Evolutionary conservation across 1,139 yeast genomes (phyloP).

Genomic region (Yamadazyma siamensis): DNA sequence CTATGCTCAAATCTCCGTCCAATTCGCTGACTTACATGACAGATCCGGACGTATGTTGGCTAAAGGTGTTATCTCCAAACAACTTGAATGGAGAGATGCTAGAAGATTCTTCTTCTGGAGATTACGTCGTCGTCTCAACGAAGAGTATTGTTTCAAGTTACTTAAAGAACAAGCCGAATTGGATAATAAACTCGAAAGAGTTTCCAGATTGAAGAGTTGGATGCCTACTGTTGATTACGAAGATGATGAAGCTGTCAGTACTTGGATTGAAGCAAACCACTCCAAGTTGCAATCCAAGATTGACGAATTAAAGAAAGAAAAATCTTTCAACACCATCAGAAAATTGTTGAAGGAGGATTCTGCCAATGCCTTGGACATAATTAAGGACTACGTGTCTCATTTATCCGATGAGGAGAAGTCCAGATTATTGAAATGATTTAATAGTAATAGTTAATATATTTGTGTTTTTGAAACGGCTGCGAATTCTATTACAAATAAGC

Average conservation of each 20-base stretch:
- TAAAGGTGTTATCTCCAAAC: slow-evolving; percentile 85
- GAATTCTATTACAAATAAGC: slow-evolving; percentile 2
- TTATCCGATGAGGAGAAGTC: slow-evolving; percentile 62
- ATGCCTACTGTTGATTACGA: slow-evolving; percentile 71
- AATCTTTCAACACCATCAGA: slow-evolving; percentile 59
- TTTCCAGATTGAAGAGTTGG: slow-evolving; percentile 87
- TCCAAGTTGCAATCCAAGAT: slow-evolving; percentile 57
- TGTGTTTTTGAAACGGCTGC: slow-evolving; percentile 4
- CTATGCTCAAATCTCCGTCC: slow-evolving; percentile 88
- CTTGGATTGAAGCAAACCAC: slow-evolving; percentile 83
- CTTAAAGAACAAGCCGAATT: slow-evolving; percentile 62
- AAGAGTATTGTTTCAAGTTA: slow-evolving; percentile 79
- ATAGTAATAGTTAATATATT: slow-evolving; percentile 1
- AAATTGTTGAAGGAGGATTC: slow-evolving; percentile 57
- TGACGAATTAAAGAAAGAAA: slow-evolving; percentile 62
- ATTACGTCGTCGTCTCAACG: slow-evolving; percentile 91
- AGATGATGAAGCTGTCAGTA: slow-evolving; percentile 75
- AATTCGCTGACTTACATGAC: slow-evolving; percentile 96
- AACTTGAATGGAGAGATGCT: slow-evolving; percentile 79
- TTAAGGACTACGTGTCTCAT: slow-evolving; percentile 58
- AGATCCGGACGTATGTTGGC: slow-evolving; percentile 97
- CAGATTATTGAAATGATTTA: slow-evolving; percentile 32
- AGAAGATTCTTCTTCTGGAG: slow-evolving; percentile 99
- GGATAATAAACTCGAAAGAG: slow-evolving; percentile 73
- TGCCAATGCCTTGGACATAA: slow-evolving; percentile 50